Percentiles rank a stretch among this genome's conserved stretches.
Evolutionary conservation across 192 early-diverging fungal species (phyloP).

Genomic region (Rhizoclosmatium globosum): DNA sequence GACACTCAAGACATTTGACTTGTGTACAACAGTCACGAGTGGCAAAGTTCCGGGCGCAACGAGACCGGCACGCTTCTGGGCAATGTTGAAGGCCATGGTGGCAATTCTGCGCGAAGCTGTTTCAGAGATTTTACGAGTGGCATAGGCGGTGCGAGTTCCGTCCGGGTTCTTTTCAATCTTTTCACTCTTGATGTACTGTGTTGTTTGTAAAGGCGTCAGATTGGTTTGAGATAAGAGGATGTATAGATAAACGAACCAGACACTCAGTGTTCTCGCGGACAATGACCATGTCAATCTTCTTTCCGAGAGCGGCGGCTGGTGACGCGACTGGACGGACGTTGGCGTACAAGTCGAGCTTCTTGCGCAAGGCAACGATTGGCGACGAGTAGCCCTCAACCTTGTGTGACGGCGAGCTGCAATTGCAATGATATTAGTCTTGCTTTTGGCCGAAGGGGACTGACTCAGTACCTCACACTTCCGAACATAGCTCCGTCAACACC

Average conservation of each 20-base stretch:
- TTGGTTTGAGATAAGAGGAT: not conserved
- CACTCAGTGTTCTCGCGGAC: constrained; percentile 99
- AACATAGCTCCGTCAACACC: constrained; percentile 90
- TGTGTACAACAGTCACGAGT: constrained; percentile 94
- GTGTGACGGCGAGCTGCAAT: constrained; percentile 92
- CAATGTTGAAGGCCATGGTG: constrained; percentile 93
- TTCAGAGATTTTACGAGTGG: constrained; percentile 92
- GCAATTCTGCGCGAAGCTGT: constrained; percentile 86
- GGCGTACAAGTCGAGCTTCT: constrained; percentile 94
- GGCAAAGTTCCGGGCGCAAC: constrained; percentile 31
- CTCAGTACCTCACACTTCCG: constrained; percentile 85
- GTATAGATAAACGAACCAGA: constrained; percentile 66
- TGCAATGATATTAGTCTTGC: not conserved
- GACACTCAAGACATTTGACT: constrained; percentile 94
- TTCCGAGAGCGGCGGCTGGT: constrained; percentile 66
- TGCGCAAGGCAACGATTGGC: constrained; percentile 96
- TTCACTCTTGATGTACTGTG: constrained; percentile 85
- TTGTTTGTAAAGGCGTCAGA: not conserved
- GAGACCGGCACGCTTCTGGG: constrained; percentile 57
- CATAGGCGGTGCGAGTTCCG: constrained; percentile 77
- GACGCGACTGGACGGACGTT: constrained; percentile 91
- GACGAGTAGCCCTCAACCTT: constrained; percentile 98
- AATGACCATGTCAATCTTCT: constrained; percentile 93
- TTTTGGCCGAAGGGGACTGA: too few relatives aligned
- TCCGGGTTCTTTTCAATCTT: constrained; percentile 68